Conservation (phyloP, 306 rosid genomes). For the Gillenia trifoliata region DNA sequence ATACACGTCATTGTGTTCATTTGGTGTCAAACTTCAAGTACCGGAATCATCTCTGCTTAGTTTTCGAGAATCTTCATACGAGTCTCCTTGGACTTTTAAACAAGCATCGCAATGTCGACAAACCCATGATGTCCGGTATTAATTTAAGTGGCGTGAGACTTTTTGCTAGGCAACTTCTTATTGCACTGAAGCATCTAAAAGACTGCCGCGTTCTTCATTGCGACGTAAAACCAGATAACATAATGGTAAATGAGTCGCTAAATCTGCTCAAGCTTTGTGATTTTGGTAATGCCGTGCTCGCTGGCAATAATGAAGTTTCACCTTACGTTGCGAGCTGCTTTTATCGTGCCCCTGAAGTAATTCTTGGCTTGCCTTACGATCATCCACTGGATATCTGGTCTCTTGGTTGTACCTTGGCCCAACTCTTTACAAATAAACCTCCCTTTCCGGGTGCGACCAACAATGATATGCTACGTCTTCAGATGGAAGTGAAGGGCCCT, state of each 20-base stretch:
- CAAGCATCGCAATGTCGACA: too few relatives aligned
- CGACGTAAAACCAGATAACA: conserved; percentile 96
- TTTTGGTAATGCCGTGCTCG: conserved; percentile 98
- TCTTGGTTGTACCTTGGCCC: conserved; percentile 88
- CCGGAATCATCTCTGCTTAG: conserved; percentile 96
- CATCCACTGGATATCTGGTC: conserved; percentile 99
- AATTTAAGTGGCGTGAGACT: conserved; percentile 92
- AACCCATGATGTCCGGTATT: too few relatives aligned
- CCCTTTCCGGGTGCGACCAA: conserved; percentile 93
- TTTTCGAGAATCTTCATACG: too few relatives aligned
- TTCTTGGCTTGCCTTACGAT: conserved; percentile 68
- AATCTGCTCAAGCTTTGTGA: conserved; percentile 97
- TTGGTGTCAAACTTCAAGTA: conserved; percentile 95
- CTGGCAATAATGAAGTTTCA: conserved; percentile 93
- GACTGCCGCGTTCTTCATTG: conserved; percentile 98
- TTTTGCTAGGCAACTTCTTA: conserved; percentile 90
- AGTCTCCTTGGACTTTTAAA: too few relatives aligned
- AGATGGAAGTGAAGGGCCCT: conserved; percentile 94
- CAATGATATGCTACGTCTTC: conserved; percentile 92
- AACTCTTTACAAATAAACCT: conserved; percentile 82
- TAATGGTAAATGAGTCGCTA: conserved; percentile 95
- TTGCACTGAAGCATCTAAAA: conserved; percentile 92
- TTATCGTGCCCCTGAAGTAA: conserved; percentile 93
- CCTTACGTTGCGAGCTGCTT: conserved; percentile 89
- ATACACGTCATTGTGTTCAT: conserved; percentile 99